Base-by-base conservation (phyloP, 1,284 basidiomycete genomes). In the Ganoderma lucidum region DNA sequence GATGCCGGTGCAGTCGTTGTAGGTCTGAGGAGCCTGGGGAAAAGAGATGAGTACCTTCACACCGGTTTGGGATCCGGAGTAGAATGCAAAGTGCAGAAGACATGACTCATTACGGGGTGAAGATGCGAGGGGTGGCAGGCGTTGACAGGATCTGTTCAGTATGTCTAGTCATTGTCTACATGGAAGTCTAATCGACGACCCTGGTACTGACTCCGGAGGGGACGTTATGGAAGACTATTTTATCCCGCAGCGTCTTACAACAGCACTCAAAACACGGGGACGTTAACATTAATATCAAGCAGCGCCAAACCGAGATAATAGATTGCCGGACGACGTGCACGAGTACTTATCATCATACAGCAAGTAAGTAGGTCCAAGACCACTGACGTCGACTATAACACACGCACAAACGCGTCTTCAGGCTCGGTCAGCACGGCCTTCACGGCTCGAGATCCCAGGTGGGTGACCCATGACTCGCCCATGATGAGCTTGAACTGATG, bases 1-100 rank as follows among this genome's bases (percentile, higher is more conserved):
- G 70, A 35, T 80, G 79, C 70, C 67, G 68, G 41, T 80, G 79
- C 48, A 72, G 75, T 35, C 74, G 77, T 15, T 80, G 79, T 68
- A 45, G 69, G 45, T 63, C 71, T 19, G 78, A 80, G 67, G 69
- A 56, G 39, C 23, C 48, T n/a, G 41, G 32, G n/a, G 44, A 23
- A 37, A 4, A 48, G 37, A 19, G 9, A n/a, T 23, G n/a, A 51
- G 23, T 51, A 23, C n/a, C n/a, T 48, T 48, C n/a, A 48, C n/a
- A 48, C 45, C 8, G 45, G n/a, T n/a, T 10, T 48, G n/a, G 23
- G 23, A 23, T 23, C 23, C 23, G 23, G 48, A 28, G 23, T 14
- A 2, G 48, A 23, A 51, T 12, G 42, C 17, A 15, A 44, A 44
- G 4, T 12, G 45, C 3, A 48, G 45, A 10, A 4, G 42, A 19